These are phyloP conservation scores for Diplotaxis tenuifolia DNA, from an alignment of 345 rosid genomes.

Conservation along the genomic window DNA sequence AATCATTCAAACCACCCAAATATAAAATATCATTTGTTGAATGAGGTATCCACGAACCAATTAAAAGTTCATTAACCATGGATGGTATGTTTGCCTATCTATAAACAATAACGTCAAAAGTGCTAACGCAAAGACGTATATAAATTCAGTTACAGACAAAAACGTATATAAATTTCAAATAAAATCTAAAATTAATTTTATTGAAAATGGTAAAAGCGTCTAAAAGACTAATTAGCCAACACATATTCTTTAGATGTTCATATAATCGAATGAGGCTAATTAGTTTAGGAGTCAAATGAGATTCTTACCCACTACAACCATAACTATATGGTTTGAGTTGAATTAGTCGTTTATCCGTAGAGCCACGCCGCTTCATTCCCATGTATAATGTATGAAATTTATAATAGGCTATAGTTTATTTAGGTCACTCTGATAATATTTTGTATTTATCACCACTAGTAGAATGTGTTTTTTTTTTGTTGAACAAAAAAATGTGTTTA, in stretches of 20 bases:
- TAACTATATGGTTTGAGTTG: constrained; percentile 1
- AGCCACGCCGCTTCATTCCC: constrained; percentile 8
- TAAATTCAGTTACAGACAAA: too few species aligned
- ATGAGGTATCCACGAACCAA: not conserved
- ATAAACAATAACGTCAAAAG: not conserved
- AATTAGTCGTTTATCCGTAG: constrained; percentile 22
- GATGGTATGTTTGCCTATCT: not conserved
- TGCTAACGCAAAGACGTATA: not conserved
- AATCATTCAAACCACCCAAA: not conserved
- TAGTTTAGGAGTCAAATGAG: not conserved
- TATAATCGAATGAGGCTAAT: not conserved
- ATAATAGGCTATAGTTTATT: not conserved
- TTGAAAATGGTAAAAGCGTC: not conserved
- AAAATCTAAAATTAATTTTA: not conserved
- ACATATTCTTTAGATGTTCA: not conserved
- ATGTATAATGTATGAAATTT: not conserved
- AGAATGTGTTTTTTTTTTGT: not conserved
- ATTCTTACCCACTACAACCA: constrained; percentile 33
- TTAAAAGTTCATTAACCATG: not conserved
- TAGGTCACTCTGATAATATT: not conserved
- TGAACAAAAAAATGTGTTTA: not conserved
- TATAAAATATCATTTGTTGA: not conserved
- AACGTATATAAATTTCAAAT: not conserved
- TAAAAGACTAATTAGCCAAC: not conserved
- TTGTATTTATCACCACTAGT: not conserved